Conservation (phyloP, 345 rosid species). For the Noccaea caerulescens region DNA sequence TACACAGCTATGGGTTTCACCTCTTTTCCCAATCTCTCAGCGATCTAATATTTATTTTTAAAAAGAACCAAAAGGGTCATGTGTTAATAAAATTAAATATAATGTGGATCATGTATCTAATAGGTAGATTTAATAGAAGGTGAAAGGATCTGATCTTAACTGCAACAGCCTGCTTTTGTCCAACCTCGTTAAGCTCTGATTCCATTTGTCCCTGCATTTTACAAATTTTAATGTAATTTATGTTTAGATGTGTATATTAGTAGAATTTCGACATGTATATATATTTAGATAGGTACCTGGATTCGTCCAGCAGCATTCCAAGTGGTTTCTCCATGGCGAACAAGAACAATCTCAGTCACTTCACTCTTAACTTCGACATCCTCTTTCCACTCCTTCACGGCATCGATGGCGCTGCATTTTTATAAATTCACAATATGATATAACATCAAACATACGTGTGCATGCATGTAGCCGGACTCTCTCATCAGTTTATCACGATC, state of each 20-base stretch:
- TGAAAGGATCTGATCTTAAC: slow-evolving; percentile 42
- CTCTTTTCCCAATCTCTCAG: slow-evolving; percentile 46
- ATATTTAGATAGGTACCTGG: slow-evolving; percentile 31
- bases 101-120: not conserved
- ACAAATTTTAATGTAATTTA: slow-evolving; percentile 3
- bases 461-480: not conserved
- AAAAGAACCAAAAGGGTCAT: not conserved
- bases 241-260: not conserved
- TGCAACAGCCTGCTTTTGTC: slow-evolving; percentile 50
- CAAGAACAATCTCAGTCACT: slow-evolving; percentile 48
- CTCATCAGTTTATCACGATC: slow-evolving; percentile 12
- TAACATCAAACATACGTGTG: not conserved
- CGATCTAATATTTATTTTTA: slow-evolving; percentile 18
- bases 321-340: slow-evolving; percentile 50
- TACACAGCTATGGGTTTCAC: slow-evolving; percentile 40
- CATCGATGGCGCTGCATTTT: slow-evolving; percentile 32
- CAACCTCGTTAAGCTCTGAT: slow-evolving; percentile 47
- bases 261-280: too few relatives aligned
- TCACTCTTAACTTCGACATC: slow-evolving; percentile 36
- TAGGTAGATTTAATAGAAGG: not conserved
- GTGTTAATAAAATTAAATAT: not conserved
- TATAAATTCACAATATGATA: not conserved
- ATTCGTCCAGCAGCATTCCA: slow-evolving; percentile 51
- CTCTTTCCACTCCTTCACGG: slow-evolving; percentile 30
- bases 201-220: slow-evolving; percentile 44